Evolutionary conservation across 192 early-diverging fungal species (phyloP), one percentile per base, ranked within the genome.

Genomic region (Coemansia sp.): DNA sequence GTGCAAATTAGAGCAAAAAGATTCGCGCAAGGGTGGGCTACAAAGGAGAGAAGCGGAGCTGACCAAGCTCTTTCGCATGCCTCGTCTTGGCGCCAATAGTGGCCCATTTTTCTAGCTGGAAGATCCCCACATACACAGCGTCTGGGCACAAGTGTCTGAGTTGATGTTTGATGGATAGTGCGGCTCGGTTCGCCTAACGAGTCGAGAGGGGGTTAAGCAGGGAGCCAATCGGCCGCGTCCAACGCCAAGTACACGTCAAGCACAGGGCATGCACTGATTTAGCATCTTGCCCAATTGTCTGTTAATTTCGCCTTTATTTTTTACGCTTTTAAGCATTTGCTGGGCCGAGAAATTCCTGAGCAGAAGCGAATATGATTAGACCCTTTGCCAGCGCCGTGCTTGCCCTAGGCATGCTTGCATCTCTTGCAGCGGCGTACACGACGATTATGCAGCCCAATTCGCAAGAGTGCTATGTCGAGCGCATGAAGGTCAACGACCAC

Each of bases 391-490:
- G 62, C 5, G 21, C 69, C 45, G 69, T 60, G 26, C 26, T 69
- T 18, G 63, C 55, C 20, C 63, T 75, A 58, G 63, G 62, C 66
- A 37, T 70, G 66, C 66, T 75, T 10, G 67, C 61, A 10, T 70
- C 71, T 53, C 60, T 67, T 42, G 67, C 76, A 38, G 66, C 71
- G 7, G 76, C 76, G 13, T 76, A 76, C 69, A 82, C 74, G 55
- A 82, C 74, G n/a, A 76, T 82, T 62, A 71, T 82, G 79, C 51
- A 40, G 40, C 63, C 65, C 20, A 59, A 69, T 35, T 63, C 78
- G 55, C 78, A 80, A 45, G 78, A 80, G 50, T 80, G 78, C 63
- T 80, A 80, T 62, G 61, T 60, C 58, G 78, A 80, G 66, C 78
- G 73, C 59, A 70, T 80, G 65, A 80, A 80, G 73, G 51, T 64